Evolutionary conservation across 805 yeast genomes (phyloP).

Genomic region (Vanderwaltozyma tropicalis): DNA sequence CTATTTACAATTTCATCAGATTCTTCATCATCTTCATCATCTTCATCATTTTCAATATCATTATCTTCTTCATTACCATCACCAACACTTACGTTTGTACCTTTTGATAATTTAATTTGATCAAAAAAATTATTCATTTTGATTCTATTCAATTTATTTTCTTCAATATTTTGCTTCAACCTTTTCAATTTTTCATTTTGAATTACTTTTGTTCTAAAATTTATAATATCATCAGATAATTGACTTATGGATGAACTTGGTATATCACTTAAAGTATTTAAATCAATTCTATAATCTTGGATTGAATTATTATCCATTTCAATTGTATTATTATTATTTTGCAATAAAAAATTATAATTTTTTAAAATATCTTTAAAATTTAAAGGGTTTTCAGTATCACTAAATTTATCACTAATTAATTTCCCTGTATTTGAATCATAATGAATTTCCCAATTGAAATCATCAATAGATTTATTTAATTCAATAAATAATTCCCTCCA

Average conservation of each 20-base stretch:
- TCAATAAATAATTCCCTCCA: not conserved
- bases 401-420: not conserved
- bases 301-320: not conserved
- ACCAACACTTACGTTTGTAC: slow-evolving; percentile 3
- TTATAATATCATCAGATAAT: slow-evolving; percentile 37
- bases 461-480: not conserved
- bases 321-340: not conserved
- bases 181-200: slow-evolving; percentile 42
- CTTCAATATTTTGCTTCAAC: slow-evolving; percentile 31
- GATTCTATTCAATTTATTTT: slow-evolving; percentile 16
- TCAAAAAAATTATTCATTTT: slow-evolving; percentile 23
- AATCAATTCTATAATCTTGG: slow-evolving; percentile 19
- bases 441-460: slow-evolving; percentile 7
- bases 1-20: slow-evolving; percentile 3
- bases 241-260: slow-evolving; percentile 22
- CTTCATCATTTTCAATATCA: slow-evolving; percentile 8
- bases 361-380: not conserved
- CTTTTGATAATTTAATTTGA: slow-evolving; percentile 14
- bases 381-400: not conserved
- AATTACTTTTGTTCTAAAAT: slow-evolving; percentile 46
- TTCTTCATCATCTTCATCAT: not conserved
- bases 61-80: slow-evolving; percentile 12
- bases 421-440: not conserved
- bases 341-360: not conserved
- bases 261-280: slow-evolving; percentile 22